Base-by-base conservation (phyloP, 192 early-diverging fungal genomes). In the Umbelopsis ramanniana region DNA sequence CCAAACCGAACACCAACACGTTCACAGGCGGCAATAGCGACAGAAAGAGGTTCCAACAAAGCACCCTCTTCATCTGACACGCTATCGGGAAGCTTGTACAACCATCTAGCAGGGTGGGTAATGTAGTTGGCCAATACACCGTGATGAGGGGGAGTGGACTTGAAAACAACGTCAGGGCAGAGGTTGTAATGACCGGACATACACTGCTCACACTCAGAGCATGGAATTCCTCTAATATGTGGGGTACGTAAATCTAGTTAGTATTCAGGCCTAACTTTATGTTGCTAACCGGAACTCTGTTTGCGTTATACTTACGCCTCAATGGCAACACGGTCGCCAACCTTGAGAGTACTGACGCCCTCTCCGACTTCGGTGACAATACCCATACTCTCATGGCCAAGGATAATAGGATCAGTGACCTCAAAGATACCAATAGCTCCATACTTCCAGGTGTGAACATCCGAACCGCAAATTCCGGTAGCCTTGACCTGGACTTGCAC, bases 351-450 rank as follows among this genome's bases (percentile, higher is more conserved):
- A 10, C 33, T 78, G 46, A 82, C 76, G 21, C 72, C 76, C 53
- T 76, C 68, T 8, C 81, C 81, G 22, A 82, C 7, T 19, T 77
- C 70, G 15, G 74, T 77, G 0, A 82, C 75, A 47, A 77, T 67
- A 37, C 81, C 81, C 68, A 66, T 50, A 45, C 75, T 74, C 63
- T 82, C 81, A 72, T 82, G 81, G 29, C 81, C 81, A 23, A 82
- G 55, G 11, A 79, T 57, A 5, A 74, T 46, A 29, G 74, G 74
- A 9, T 73, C 43, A 0, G 26, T 76, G 10, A 72, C 72, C 24
- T 73, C 46, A 43, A 74, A 77, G 22, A 70, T 68, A 60, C 74
- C 77, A 33, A 79, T 79, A n/a, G 68, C 60, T 35, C 80, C 80
- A 52, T 81, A 46, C 19, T 70, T 68, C 75, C 75, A 80, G 52